Evolutionary conservation across 2,329 filamentous ascomycete genomes (phyloP), one percentile per base, ranked within the genome.

Genomic region (Malbranchea zuffiana): DNA sequence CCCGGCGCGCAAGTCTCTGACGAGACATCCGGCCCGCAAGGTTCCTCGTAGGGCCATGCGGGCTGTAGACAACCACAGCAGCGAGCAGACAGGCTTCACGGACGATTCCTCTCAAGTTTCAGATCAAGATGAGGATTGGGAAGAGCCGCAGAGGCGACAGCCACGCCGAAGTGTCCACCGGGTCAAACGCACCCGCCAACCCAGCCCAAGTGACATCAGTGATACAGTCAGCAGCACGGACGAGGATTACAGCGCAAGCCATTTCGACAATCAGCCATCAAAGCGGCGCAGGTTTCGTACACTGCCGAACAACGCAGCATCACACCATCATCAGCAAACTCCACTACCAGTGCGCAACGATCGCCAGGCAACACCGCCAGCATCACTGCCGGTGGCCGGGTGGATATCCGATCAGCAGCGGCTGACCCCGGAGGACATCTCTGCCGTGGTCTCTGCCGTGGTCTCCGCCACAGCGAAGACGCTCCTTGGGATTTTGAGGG

Each of bases 401-500:
- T n/a, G n/a, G 23, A 25, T n/a, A 25, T n/a, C 23, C 23, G n/a
- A n/a, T 25, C 23, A 25, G 23, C 23, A n/a, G 23, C 23, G 7
- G 23, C 23, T 25, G 7, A 25, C 23, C 23, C 23, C 23, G 7
- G 23, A 25, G n/a, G 7, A 7, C n/a, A 25, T 25, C 23, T 25
- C 23, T 25, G 23, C 23, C 7, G 7, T 25, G 23, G 23, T 25
- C n/a, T 25, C 23, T n/a, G 23, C 23, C 23, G n/a, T 25, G 23
- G n/a, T 25, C n/a, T 25, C 23, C 23, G 23, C 23, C 23, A 25
- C n/a, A n/a, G n/a, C 23, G 23, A 6, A 25, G n/a, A 25, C 6
- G n/a, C 23, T 25, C n/a, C 23, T 25, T 25, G 23, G n/a, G 23
- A 25, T n/a, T 25, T 25, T 25, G n/a, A 25, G 23, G 23, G 23